Percentiles rank a stretch among this genome's conserved stretches.
Conservation (phyloP, 495 filamentous ascomycete species). For the Cercophora newfieldiana region DNA sequence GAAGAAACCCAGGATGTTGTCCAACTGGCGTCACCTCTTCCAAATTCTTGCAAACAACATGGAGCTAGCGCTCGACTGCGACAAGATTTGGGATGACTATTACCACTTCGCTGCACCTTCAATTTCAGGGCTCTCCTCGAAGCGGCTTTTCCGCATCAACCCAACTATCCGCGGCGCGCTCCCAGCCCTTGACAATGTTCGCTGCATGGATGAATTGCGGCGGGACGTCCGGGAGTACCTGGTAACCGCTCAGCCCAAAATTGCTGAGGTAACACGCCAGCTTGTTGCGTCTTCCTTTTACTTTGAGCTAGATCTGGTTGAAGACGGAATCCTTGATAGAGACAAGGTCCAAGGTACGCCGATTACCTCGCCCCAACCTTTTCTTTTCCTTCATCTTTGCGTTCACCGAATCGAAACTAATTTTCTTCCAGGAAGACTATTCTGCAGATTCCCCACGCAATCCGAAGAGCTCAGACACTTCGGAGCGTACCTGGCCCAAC, state of each 20-base stretch:
- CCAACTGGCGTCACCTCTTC: constrained; percentile 3
- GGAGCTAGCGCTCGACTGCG: constrained; percentile 7
- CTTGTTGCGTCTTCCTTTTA: constrained; percentile 14
- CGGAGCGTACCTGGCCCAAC: not conserved
- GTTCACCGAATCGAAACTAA: not conserved
- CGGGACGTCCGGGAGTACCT: not conserved
- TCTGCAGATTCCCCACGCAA: constrained; percentile 3
- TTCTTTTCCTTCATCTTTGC: not conserved
- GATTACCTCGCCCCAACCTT: not conserved
- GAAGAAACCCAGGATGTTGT: not conserved
- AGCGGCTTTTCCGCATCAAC: constrained; percentile 8
- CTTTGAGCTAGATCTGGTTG: constrained; percentile 7
- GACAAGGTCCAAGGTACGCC: not conserved
- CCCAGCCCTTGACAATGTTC: not conserved
- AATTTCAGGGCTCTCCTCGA: not conserved
- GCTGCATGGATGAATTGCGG: not conserved
- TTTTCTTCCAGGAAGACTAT: not conserved
- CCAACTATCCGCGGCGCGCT: not conserved
- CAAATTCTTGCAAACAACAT: constrained; percentile 5
- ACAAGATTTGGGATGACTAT: constrained; percentile 6
- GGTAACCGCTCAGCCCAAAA: not conserved
- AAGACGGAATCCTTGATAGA: not conserved
- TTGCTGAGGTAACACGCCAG: not conserved
- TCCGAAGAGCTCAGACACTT: constrained; percentile 1
- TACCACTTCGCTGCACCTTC: not conserved